Percentiles rank a stretch among this genome's conserved stretches.
These are phyloP conservation scores for Saururus chinensis DNA, from an alignment of 164 flowering plant genomes.

Conservation along the genomic window DNA sequence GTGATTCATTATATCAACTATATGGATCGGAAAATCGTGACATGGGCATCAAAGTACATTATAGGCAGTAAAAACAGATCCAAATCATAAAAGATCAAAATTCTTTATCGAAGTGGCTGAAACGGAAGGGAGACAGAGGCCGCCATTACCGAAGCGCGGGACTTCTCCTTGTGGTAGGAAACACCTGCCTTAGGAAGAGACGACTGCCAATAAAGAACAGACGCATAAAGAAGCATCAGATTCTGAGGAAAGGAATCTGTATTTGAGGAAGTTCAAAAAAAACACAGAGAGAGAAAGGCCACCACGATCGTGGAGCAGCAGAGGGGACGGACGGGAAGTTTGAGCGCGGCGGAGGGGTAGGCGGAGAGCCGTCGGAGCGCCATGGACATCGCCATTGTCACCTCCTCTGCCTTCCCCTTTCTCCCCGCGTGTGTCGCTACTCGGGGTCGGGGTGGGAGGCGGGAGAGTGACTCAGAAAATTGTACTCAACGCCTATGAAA, in stretches of 20 bases:
- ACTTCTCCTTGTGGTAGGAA: constrained; percentile 51
- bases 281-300: constrained; percentile 28
- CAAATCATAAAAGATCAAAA: too few species aligned
- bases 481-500: too few species aligned
- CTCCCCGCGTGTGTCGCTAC: background rate
- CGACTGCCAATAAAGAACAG: constrained; percentile 25
- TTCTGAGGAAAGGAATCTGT: background rate
- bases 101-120: too few species aligned
- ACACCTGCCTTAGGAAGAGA: constrained; percentile 77
- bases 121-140: background rate
- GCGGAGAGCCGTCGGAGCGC: constrained; percentile 84
- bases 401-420: too few species aligned
- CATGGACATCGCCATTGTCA: constrained; percentile 84
- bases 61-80: background rate
- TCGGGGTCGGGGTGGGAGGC: background rate
- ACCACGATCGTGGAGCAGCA: constrained; percentile 40
- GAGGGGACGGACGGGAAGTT: constrained; percentile 55
- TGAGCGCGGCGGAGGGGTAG: constrained; percentile 16
- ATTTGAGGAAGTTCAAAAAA: background rate
- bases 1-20: background rate
- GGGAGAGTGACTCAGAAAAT: too few species aligned
- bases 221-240: background rate
- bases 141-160: constrained; percentile 44
- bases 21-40: background rate
- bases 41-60: background rate